These are phyloP conservation scores for Globisporangium apiculatum DNA, from an alignment of 352 stramenopile species.

Conservation along the genomic window DNA sequence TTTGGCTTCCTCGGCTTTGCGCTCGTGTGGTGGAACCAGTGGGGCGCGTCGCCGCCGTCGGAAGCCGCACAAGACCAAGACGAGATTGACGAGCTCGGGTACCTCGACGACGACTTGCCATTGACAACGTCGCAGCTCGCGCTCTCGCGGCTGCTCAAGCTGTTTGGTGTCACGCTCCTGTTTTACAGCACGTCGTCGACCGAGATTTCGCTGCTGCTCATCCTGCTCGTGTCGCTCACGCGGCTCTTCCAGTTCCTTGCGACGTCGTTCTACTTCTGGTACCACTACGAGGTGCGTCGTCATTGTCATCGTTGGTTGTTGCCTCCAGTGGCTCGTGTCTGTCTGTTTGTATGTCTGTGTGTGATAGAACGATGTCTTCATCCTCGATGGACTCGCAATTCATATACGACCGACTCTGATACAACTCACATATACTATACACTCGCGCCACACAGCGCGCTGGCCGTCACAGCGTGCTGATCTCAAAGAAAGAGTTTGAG, in stretches of 20 bases:
- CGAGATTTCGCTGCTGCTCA: conserved; percentile 58
- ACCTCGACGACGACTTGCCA: conserved; percentile 55
- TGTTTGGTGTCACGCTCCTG: conserved; percentile 55
- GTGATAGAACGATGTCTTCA: conserved; percentile 15
- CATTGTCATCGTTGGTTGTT: not conserved
- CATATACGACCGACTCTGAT: no score
- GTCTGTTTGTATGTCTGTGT: no score
- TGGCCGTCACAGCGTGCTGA: conserved; percentile 58
- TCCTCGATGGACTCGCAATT: not conserved
- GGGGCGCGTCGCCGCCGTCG: conserved; percentile 47
- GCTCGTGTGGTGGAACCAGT: conserved; percentile 86
- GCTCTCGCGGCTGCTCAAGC: conserved; percentile 47
- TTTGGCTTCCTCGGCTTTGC: conserved; percentile 66
- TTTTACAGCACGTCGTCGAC: conserved; percentile 83
- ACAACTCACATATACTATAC: not conserved
- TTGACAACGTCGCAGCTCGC: conserved; percentile 61
- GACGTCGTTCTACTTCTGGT: conserved; percentile 75
- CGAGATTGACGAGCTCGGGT: conserved; percentile 62
- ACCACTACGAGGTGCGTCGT: conserved; percentile 54
- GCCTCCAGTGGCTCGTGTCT: not conserved
- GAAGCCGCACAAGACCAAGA: conserved; percentile 45
- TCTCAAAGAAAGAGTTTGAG: conserved; percentile 70
- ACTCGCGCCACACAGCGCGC: conserved; percentile 7
- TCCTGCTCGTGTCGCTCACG: conserved; percentile 63
- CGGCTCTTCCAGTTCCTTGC: conserved; percentile 68